Evolutionary conservation across 768 basidiomycete species (phyloP), one percentile per base, ranked within the genome.

Genomic region (Paxillus involutus): DNA sequence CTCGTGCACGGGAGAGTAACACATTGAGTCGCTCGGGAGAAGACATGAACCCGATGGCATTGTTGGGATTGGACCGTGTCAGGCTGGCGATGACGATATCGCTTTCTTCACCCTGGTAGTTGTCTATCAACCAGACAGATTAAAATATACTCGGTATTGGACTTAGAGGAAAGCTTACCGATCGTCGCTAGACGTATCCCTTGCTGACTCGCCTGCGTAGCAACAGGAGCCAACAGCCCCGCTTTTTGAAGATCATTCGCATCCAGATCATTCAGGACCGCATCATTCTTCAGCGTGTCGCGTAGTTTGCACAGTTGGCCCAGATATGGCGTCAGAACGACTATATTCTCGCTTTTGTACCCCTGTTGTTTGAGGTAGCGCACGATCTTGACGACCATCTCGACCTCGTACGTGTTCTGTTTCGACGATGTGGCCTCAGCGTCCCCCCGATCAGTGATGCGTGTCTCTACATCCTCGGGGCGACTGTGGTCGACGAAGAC

Each of bases 41-140:
- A 41, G 63, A 72, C 86, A 89, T 88, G 69, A 89, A 89, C 0
- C 88, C 88, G 24, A 89, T 89, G 57, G 78, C 80, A 48, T 77
- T 65, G 0, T 69, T 58, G 0, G 70, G 14, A 56, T 89, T 88
- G 61, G 85, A 87, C 37, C 88, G 68, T 0, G 84, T 86, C 21
- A 89, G 64, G 13, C 79, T 82, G 19, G 76, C 74, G 17, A 89
- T 75, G 41, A 89, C 83, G 37, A 89, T 83, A 30, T 88, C 77
- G 39, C 83, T 83, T 64, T 89, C 87, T 60, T 89, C 88, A 10
- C 87, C 87, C 60, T 89, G 87, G 57, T 88, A 89, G 59, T 89
- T 89, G 56, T 89, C 88, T 88, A 51, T 13, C 26, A 5, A 29
- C 14, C 17, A 10, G 17, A 48, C 35, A 4, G 12, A 9, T n/a